Evolutionary conservation across 179 eudicot species (phyloP).

Genomic region (Patellifolia procumbens): DNA sequence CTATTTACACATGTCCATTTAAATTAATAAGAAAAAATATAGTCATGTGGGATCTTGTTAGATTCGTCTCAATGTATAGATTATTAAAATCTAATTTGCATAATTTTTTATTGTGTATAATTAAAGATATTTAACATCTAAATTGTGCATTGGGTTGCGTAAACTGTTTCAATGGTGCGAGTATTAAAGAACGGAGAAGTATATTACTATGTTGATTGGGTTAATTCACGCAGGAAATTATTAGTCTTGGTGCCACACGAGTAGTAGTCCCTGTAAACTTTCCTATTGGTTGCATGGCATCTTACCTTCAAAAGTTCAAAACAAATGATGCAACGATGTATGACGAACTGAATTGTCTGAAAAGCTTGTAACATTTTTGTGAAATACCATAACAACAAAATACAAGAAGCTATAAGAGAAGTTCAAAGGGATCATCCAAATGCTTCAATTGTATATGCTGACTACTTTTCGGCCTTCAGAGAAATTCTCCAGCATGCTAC

Average conservation of each 20-base stretch:
- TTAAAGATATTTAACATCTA: too few species aligned
- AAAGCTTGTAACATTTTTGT: constrained; percentile 23
- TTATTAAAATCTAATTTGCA: too few species aligned
- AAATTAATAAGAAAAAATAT: too few species aligned
- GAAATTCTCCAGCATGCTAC: constrained; percentile 17
- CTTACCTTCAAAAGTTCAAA: constrained; percentile 4
- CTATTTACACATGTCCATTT: too few species aligned
- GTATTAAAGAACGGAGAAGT: too few species aligned
- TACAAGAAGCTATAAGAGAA: constrained; percentile 23
- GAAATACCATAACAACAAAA: constrained; percentile 21
- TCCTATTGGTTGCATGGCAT: constrained; percentile 28
- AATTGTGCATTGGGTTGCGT: too few species aligned
- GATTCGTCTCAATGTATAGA: too few species aligned
- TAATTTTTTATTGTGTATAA: too few species aligned
- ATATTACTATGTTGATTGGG: background rate
- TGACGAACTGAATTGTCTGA: constrained; percentile 34
- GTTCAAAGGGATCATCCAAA: constrained; percentile 22
- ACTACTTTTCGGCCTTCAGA: constrained; percentile 6
- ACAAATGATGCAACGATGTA: constrained; percentile 21
- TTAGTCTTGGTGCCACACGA: constrained; percentile 6
- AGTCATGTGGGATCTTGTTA: too few species aligned
- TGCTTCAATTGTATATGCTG: constrained; percentile 27
- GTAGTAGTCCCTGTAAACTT: constrained; percentile 18
- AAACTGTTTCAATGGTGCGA: too few species aligned
- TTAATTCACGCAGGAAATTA: constrained; percentile 15